Percentiles rank a stretch among this genome's conserved stretches.
Evolutionary conservation across 2,329 filamentous ascomycete genomes (phyloP).

Genomic region (Talaromyces sp.): DNA sequence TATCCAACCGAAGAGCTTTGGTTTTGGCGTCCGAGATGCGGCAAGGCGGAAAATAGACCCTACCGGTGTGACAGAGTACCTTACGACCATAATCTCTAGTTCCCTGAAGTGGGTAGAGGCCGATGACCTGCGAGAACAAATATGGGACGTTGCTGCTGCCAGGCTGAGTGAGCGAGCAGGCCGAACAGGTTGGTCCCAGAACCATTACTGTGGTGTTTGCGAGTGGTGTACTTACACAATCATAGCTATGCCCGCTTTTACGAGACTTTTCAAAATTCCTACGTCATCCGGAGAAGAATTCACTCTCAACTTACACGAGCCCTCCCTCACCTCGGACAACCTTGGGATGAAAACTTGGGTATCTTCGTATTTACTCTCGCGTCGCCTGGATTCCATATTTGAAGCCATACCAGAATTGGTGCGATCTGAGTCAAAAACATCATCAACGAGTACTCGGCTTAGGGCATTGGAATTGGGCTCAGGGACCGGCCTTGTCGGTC

Average conservation of each 20-base stretch:
- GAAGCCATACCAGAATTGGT: slow-evolving; percentile 32
- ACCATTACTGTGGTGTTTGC: not conserved
- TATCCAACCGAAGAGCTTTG: slow-evolving; percentile 56
- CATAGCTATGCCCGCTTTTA: slow-evolving; percentile 60
- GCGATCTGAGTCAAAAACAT: slow-evolving; percentile 24
- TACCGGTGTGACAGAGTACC: slow-evolving; percentile 42
- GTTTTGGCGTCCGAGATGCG: slow-evolving; percentile 26
- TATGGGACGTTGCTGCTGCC: slow-evolving; percentile 73
- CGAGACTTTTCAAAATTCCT: slow-evolving; percentile 58
- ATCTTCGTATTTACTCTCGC: slow-evolving; percentile 80
- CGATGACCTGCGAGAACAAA: slow-evolving; percentile 41
- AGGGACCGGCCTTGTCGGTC: slow-evolving; percentile 84
- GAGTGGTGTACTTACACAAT: slow-evolving; percentile 18
- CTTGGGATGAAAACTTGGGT: slow-evolving; percentile 95
- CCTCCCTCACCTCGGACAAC: slow-evolving; percentile 80
- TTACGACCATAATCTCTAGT: slow-evolving; percentile 47
- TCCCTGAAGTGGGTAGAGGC: slow-evolving; percentile 44
- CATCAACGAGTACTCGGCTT: slow-evolving; percentile 23
- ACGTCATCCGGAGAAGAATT: slow-evolving; percentile 46
- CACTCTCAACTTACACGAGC: slow-evolving; percentile 74
- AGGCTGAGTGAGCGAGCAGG: slow-evolving; percentile 84
- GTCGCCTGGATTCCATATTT: slow-evolving; percentile 56
- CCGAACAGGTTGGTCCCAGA: slow-evolving; percentile 55
- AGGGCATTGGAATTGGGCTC: slow-evolving; percentile 74
- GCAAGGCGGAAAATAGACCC: slow-evolving; percentile 36